Conservation (phyloP, 2,329 filamentous ascomycete genomes). For the Colletotrichum gigasporum region DNA sequence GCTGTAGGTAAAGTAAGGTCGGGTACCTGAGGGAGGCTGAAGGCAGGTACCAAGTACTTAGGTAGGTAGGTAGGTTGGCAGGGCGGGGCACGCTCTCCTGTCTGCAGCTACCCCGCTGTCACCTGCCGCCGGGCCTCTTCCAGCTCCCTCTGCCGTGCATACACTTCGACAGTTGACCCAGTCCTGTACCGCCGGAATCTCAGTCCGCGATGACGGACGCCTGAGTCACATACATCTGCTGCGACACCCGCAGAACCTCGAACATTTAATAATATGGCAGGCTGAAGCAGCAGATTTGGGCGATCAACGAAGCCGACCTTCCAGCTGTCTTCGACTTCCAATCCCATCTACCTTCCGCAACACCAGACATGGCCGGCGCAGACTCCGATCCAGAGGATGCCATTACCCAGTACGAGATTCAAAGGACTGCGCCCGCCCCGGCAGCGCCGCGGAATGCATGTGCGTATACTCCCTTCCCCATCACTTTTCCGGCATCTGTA, state of each 20-base stretch:
- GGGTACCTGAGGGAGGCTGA: too few species aligned
- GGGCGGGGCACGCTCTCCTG: neutral
- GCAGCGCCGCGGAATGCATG: slow-evolving; percentile 51
- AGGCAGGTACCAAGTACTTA: too few species aligned
- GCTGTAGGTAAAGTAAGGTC: too few species aligned
- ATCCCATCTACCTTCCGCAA: neutral
- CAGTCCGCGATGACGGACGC: neutral
- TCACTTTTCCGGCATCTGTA: neutral
- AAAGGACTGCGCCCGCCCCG: slow-evolving; percentile 40
- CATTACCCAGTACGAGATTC: slow-evolving; percentile 52
- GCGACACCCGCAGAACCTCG: neutral
- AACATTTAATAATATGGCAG: neutral
- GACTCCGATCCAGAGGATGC: slow-evolving; percentile 49
- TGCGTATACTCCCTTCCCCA: slow-evolving; percentile 34
- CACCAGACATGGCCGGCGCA: slow-evolving; percentile 35
- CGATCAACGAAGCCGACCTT: neutral
- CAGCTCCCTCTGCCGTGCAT: neutral
- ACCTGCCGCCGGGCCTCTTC: neutral
- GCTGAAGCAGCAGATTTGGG: neutral
- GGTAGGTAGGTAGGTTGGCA: too few species aligned
- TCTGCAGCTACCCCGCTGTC: slow-evolving; percentile 18
- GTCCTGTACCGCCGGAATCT: too few species aligned
- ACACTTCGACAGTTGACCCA: too few species aligned
- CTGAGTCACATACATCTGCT: neutral
- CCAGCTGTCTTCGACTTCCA: too few species aligned